Conservation (phyloP, 2,329 filamentous ascomycete genomes). For the Mariannaea elegans region DNA sequence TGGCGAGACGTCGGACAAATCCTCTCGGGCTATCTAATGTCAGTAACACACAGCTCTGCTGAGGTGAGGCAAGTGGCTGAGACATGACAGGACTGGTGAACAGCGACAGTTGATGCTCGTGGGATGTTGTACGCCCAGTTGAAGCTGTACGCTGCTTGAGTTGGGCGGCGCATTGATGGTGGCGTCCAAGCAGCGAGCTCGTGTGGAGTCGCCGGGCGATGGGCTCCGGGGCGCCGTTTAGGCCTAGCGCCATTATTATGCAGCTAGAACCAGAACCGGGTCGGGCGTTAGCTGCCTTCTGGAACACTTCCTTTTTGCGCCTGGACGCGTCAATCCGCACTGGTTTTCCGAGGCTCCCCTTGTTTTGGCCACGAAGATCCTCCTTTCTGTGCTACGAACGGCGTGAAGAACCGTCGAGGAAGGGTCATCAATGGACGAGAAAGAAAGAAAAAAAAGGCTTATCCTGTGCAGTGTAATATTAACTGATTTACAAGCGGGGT, state of each 20-base stretch:
- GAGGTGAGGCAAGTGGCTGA: constrained; percentile 1
- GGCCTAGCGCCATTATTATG: constrained; percentile 16
- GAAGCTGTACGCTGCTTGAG: not conserved
- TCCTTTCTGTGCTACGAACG: too few relatives aligned
- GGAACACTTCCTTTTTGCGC: constrained; percentile 25
- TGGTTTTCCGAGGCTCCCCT: not conserved
- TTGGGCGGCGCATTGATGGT: constrained; percentile 5
- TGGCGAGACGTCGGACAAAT: constrained; percentile 9
- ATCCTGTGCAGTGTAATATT: not conserved
- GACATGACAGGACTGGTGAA: not conserved
- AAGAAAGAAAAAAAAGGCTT: not conserved
- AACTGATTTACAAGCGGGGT: constrained; percentile 12
- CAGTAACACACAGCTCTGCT: not conserved
- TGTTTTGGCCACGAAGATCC: too few relatives aligned
- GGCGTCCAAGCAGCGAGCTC: constrained; percentile 5
- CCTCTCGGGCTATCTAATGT: not conserved
- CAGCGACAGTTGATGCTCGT: not conserved
- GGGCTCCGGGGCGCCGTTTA: constrained; percentile 8
- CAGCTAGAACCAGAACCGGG: constrained; percentile 22
- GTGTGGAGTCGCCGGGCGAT: constrained; percentile 12
- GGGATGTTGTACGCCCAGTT: not conserved
- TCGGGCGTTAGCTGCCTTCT: constrained; percentile 22
- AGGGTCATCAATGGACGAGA: constrained; percentile 3
- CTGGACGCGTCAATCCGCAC: constrained; percentile 6
- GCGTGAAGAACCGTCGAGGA: too few relatives aligned